Conservation (phyloP, 2,329 filamentous ascomycete species). For the Dactylellina cionopaga region DNA sequence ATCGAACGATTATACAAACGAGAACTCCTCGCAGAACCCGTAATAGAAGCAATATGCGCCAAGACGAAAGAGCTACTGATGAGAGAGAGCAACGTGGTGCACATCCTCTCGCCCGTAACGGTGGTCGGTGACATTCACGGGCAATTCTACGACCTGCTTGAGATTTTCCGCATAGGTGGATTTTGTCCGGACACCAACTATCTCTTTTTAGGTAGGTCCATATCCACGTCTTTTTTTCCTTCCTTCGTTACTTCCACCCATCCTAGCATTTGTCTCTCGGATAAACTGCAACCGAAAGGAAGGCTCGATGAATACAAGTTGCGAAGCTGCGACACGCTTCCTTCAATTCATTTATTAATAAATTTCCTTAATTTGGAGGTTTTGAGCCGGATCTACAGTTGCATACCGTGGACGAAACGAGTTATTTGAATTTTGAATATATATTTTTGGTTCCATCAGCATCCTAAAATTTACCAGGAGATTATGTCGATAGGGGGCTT, state of each 20-base stretch:
- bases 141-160: conserved; percentile 98
- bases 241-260: not conserved
- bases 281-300: conserved; percentile 41
- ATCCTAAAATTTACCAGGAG: conserved; percentile 68
- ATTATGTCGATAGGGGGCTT: conserved; percentile 97
- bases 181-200: conserved; percentile 99
- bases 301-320: conserved; percentile 17
- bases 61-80: conserved; percentile 99
- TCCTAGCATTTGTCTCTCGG: conserved; percentile 36
- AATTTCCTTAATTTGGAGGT: not conserved
- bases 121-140: conserved; percentile 99
- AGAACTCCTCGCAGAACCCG: conserved; percentile 93
- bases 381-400: conserved; percentile 20
- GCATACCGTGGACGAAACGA: conserved; percentile 19
- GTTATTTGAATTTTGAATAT: not conserved
- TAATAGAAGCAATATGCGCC: conserved; percentile 98
- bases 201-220: conserved; percentile 80
- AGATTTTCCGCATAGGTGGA: conserved; percentile 98
- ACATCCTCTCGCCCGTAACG: conserved; percentile 92
- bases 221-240: conserved; percentile 26
- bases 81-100: conserved; percentile 99
- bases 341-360: conserved; percentile 8
- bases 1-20: conserved; percentile 97
- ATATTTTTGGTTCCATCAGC: not conserved
- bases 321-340: conserved; percentile 27